Base-by-base conservation (phyloP, 805 yeast genomes). In the Yarrowia deformans region DNA sequence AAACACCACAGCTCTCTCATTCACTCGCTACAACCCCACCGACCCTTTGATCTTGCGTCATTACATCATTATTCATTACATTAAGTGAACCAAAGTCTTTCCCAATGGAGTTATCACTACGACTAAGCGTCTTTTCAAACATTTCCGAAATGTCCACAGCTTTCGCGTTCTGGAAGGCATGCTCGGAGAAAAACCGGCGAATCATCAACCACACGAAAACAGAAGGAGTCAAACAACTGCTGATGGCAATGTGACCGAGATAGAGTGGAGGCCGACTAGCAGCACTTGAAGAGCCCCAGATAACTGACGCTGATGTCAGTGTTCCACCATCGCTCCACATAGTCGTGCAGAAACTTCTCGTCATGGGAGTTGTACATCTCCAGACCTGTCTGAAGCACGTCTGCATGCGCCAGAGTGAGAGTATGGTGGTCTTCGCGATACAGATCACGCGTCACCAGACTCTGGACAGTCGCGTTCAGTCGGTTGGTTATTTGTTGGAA, bases 351-450 rank as follows among this genome's bases (percentile, higher is more conserved):
- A 16, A 48, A 63, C 55, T 63, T 63, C 39, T 48, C 56, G 56
- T 63, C 56, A 14, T 63, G 68, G 12, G 68, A 48, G 46, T 49
- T 63, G 56, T 48, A 63, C 68, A 63, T 63, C 39, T 63, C 68
- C 39, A 63, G 48, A 29, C 68, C 68, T 12, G 68, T 49, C n/a
- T 63, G 68, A 12, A 63, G 56, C 37, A 63, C 55, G 32, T 63
- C 68, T 13, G 56, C 56, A 16, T 63, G 55, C 3, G 68, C 68
- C 19, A 63, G 45, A 8, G 66, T 60, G 34, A 60, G 32, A 19
- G 46, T 29, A 13, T 37, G 45, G 56, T 48, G 68, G 68, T 63
- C 23, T 46, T 48, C 68, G 37, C 56, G 68, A 29, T 60, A 60
- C 10, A 60, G 66, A 43, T 60, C 55, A 10, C 68, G 68, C 16